phyloP scores from a whole-genome alignment of 352 stramenopile genomes.

The Pythium angustatum region DNA sequence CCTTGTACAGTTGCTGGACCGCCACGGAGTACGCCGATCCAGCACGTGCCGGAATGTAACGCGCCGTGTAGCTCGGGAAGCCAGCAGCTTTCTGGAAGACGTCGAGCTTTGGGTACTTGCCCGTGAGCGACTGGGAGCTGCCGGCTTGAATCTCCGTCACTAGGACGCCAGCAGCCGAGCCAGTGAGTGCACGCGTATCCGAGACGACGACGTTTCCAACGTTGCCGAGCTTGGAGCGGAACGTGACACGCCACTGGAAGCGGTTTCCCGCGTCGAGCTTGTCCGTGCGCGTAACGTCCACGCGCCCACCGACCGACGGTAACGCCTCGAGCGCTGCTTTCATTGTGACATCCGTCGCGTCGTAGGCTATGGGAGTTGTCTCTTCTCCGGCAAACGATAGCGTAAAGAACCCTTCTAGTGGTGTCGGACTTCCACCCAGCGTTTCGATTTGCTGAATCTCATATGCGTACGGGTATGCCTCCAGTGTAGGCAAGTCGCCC shows the following conservation, averaged over 20 bases:
- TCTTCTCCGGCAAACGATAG: slow-evolving; percentile 80
- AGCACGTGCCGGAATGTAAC: slow-evolving; percentile 78
- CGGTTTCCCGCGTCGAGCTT: slow-evolving; percentile 79
- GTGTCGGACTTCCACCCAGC: slow-evolving; percentile 90
- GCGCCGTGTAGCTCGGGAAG: slow-evolving; percentile 90
- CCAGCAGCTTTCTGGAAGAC: slow-evolving; percentile 93
- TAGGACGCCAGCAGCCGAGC: slow-evolving; percentile 47
- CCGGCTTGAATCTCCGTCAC: slow-evolving; percentile 75
- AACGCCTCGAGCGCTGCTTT: slow-evolving; percentile 90
- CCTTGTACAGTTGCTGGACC: slow-evolving; percentile 90
- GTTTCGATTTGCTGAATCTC: slow-evolving; percentile 94
- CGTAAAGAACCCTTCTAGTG: slow-evolving; percentile 89
- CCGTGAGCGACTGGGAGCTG: slow-evolving; percentile 69
- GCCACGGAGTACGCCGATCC: slow-evolving; percentile 85
- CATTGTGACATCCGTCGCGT: slow-evolving; percentile 82
- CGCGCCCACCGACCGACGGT: slow-evolving; percentile 70
- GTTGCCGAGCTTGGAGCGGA: slow-evolving; percentile 85
- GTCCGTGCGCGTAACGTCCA: slow-evolving; percentile 86
- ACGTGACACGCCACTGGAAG: slow-evolving; percentile 94
- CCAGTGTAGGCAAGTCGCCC: slow-evolving; percentile 92
- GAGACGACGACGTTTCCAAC: slow-evolving; percentile 58
- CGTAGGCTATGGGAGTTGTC: slow-evolving; percentile 82
- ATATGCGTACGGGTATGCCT: slow-evolving; percentile 88
- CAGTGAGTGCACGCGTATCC: slow-evolving; percentile 43
- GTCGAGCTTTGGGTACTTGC: slow-evolving; percentile 60